Base-by-base conservation (phyloP, 148 eudicot genomes). In the Chenopodium quinoa region DNA sequence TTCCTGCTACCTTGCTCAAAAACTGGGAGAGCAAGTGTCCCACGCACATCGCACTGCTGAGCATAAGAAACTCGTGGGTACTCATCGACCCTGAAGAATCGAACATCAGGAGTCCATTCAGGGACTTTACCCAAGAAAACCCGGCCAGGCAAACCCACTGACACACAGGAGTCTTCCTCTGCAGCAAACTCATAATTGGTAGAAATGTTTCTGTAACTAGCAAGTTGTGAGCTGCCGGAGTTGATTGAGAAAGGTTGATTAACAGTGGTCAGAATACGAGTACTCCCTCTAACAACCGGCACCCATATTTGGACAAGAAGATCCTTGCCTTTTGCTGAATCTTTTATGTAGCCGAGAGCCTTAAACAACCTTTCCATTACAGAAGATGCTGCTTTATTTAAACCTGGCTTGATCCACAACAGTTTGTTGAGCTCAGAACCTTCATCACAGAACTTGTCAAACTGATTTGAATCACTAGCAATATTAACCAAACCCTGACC, bases 41-140 rank as follows among this genome's bases (percentile, higher is more conserved):
- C 98, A 77, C 97, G 88, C 72, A 94, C 94, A 85, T 91, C 94
- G 81, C 84, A 91, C 78, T 89, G 85, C 68, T 90, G 86, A 22
- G 98, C 97, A 84, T 94, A 90, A 70, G 85, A 79, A 83, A 94
- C 97, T 82, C 98, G 82, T 12, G 91, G 92, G 70, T 90, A 94
- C 88, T 94, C 98, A 48, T 94, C 95, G 22, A 81, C 86, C 80
- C 89, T 84, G 64, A 92, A 94, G 66, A 91, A 91, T 7, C 92
- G 85, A 80, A 94, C 98, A 90, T 94, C 98, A 46, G 98, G 98
- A 23, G 93, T 93, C 98, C 98, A 94, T 83, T 94, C 98, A 6
- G 98, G 97, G 48, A 93, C 98, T 82, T 90, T 91, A 25, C 87
- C 91, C 80, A 83, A 84, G 75, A 90, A 94, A 29, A 94, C 98